phyloP scores from a whole-genome alignment of 352 stramenopile species.

The Phytophthora sansomeana region DNA sequence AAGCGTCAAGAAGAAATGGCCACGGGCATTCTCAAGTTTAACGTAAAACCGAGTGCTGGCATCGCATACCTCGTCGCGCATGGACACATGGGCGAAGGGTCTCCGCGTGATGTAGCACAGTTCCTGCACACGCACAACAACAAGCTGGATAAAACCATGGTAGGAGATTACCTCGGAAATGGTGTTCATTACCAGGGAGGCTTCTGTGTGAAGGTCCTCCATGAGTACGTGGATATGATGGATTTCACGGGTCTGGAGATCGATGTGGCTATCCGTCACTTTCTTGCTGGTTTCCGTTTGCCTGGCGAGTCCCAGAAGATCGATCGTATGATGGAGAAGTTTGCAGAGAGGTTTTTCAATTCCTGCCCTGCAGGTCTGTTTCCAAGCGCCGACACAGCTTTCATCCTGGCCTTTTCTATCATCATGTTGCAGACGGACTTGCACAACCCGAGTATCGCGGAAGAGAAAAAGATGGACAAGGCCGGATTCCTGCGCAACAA shows the following conservation, averaged over 20 bases:
- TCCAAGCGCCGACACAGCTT: slow-evolving; percentile 96
- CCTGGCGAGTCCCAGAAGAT: slow-evolving; percentile 99
- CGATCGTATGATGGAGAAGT: slow-evolving; percentile 99
- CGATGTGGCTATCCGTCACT: slow-evolving; percentile 98
- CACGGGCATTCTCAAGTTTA: slow-evolving; percentile 98
- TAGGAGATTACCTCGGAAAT: slow-evolving; percentile 98
- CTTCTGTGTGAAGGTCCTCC: slow-evolving; percentile 93
- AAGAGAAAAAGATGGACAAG: slow-evolving; percentile 98
- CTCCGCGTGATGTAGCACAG: slow-evolving; percentile 93
- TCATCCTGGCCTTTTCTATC: slow-evolving; percentile 97
- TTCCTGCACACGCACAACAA: slow-evolving; percentile 94
- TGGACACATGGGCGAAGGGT: slow-evolving; percentile 93
- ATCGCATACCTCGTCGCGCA: slow-evolving; percentile 93
- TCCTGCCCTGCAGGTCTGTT: slow-evolving; percentile 87
- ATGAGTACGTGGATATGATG: slow-evolving; percentile 97
- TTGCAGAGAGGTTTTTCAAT: slow-evolving; percentile 94
- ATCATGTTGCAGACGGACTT: slow-evolving; percentile 95
- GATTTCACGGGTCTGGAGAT: slow-evolving; percentile 96
- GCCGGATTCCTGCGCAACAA: slow-evolving; percentile 98
- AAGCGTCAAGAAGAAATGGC: slow-evolving; percentile 96
- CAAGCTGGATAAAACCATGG: slow-evolving; percentile 96
- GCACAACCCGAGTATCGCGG: slow-evolving; percentile 98
- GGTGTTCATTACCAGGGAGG: slow-evolving; percentile 96
- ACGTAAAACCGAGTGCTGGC: slow-evolving; percentile 94
- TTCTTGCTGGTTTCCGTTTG: slow-evolving; percentile 98